A percentile compares a stretch with the other conserved stretches of the same genome.
These are phyloP conservation scores for Endogone sp. DNA, from an alignment of 192 early-diverging fungal genomes.

Conservation along the genomic window DNA sequence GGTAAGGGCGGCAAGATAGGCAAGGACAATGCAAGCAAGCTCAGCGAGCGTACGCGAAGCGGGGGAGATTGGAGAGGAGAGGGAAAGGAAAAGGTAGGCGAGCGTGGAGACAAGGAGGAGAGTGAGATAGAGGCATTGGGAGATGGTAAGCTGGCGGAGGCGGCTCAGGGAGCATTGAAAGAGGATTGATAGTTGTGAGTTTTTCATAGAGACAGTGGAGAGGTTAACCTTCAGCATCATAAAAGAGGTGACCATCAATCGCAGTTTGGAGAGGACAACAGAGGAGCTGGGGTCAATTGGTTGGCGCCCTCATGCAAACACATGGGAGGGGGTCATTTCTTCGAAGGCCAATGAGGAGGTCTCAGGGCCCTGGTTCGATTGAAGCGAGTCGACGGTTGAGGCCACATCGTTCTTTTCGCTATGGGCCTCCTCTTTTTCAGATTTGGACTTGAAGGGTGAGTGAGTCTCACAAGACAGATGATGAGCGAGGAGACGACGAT, in stretches of 20 bases:
- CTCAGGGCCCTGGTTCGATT: background rate
- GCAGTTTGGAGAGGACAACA: too few relatives aligned
- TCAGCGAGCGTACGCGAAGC: constrained; percentile 7
- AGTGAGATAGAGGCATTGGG: constrained; percentile 3
- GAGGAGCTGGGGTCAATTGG: too few relatives aligned
- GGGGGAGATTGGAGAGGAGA: constrained; percentile 1
- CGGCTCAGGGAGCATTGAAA: too few relatives aligned
- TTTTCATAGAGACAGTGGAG: too few relatives aligned
- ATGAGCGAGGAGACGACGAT: background rate
- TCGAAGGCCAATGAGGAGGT: background rate
- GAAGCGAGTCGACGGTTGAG: background rate
- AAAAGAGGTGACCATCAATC: too few relatives aligned
- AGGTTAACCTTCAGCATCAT: too few relatives aligned
- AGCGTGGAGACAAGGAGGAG: constrained; percentile 2
- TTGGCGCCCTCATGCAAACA: too few relatives aligned
- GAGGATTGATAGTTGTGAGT: too few relatives aligned
- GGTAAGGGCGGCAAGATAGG: constrained; percentile 1
- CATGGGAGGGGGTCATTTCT: background rate
- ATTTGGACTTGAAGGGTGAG: constrained; percentile 11
- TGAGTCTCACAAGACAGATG: constrained; percentile 1
- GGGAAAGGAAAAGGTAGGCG: constrained; percentile 7
- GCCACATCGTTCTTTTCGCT: background rate
- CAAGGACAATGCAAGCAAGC: constrained; percentile 2
- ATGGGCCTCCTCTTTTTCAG: background rate
- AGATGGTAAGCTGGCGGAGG: background rate